Evolutionary conservation across 2,329 filamentous ascomycete genomes (phyloP).

Genomic region (Botrytis hyacinthi): DNA sequence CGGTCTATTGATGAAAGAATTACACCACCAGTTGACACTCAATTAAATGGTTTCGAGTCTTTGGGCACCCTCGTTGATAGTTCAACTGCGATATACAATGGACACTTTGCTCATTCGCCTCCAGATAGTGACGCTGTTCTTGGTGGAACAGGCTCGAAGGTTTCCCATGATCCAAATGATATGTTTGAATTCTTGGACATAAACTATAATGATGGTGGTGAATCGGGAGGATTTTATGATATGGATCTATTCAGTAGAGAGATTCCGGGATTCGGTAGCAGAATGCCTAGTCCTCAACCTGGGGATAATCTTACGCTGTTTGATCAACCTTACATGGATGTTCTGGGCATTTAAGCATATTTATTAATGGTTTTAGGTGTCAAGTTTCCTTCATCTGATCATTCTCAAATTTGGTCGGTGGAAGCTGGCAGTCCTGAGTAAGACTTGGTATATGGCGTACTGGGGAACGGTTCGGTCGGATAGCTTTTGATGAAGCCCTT

Average conservation of each 20-base stretch:
- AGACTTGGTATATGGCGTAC: not conserved
- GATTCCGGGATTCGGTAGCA: constrained; percentile 12
- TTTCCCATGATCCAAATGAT: constrained; percentile 1
- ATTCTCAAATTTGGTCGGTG: not conserved
- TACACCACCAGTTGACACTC: not conserved
- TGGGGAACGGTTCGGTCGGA: not conserved
- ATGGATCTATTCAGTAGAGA: constrained; percentile 10
- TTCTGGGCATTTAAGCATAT: not conserved
- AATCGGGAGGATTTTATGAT: constrained; percentile 13
- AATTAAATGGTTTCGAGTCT: constrained; percentile 7
- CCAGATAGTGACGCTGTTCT: constrained; percentile 6
- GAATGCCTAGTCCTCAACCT: constrained; percentile 8
- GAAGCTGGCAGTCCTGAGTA: not conserved
- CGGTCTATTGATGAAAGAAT: not conserved
- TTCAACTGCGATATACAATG: constrained; percentile 2
- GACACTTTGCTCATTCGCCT: not conserved
- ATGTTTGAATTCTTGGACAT: constrained; percentile 11
- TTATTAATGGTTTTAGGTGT: not conserved
- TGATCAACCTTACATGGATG: not conserved
- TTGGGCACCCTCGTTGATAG: constrained; percentile 12
- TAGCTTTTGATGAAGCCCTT: not conserved
- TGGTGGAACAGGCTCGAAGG: not conserved
- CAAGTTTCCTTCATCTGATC: not conserved
- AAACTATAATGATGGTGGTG: constrained; percentile 11
- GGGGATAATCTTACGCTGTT: not conserved